phyloP scores from a whole-genome alignment of 73 alveolate genomes.

The Symbiodinium natans region DNA sequence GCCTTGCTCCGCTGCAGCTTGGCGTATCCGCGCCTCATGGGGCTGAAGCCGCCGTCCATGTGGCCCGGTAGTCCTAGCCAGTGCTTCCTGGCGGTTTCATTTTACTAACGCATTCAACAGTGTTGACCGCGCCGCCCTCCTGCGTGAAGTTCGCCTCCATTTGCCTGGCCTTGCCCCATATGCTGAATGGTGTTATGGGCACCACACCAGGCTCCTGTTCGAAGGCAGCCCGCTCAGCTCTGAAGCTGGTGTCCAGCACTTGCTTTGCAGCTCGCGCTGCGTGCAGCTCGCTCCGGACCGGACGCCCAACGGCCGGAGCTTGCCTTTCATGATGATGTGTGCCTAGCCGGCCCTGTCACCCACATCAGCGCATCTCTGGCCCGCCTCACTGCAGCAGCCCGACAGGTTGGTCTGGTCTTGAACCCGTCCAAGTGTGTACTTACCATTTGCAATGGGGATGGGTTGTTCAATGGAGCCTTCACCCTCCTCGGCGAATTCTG shows the following conservation, averaged over 20 bases:
- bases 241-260: conserved; percentile 25
- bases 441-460: neutral
- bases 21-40: conserved; percentile 16
- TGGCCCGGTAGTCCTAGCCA: neutral
- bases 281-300: neutral
- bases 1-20: conserved; percentile 45
- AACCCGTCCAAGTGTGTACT: neutral
- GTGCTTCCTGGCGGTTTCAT: neutral
- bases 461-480: neutral
- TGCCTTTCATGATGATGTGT: conserved; percentile 12
- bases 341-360: neutral
- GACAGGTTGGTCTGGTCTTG: neutral
- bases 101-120: conserved; percentile 25
- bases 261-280: neutral
- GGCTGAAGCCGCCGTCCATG: conserved; percentile 32
- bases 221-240: conserved; percentile 4
- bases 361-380: neutral
- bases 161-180: conserved; percentile 40
- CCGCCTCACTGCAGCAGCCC: conserved; percentile 11
- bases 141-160: conserved; percentile 32
- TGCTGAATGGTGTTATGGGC: conserved; percentile 37
- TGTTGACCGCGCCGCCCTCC: conserved; percentile 34
- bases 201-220: conserved; percentile 12
- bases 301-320: neutral
- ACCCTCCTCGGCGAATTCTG: neutral